Evolutionary conservation across 2,329 filamentous ascomycete genomes (phyloP).

Genomic region (Nannizziopsis barbatae): DNA sequence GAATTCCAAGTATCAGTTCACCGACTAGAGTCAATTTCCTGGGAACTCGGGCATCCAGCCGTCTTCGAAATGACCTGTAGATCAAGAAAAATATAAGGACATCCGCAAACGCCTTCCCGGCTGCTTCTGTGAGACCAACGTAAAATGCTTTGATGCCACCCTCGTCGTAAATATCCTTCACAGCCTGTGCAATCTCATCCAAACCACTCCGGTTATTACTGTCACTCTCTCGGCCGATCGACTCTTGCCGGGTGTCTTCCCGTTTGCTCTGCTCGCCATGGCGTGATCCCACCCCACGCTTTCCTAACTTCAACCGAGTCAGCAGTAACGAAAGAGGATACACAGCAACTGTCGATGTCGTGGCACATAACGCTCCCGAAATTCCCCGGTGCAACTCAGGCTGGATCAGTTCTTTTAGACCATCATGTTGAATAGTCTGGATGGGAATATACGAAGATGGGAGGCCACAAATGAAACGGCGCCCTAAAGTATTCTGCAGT

Average conservation of each 20-base stretch:
- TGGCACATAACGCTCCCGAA: slow-evolving; percentile 66
- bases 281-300: slow-evolving; percentile 40
- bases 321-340: slow-evolving; percentile 77
- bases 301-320: slow-evolving; percentile 70
- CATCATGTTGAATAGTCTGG: slow-evolving; percentile 17
- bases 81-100: slow-evolving; percentile 60
- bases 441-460: not conserved
- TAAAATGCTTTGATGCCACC: slow-evolving; percentile 56
- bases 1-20: slow-evolving; percentile 16
- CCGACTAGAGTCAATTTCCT: not conserved
- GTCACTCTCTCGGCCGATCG: too few relatives aligned
- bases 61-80: not conserved
- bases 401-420: slow-evolving; percentile 39
- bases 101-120: slow-evolving; percentile 48
- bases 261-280: slow-evolving; percentile 14
- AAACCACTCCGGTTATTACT: slow-evolving; percentile 19
- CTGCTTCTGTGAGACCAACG: slow-evolving; percentile 51
- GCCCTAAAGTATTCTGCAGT: not conserved
- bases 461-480: not conserved
- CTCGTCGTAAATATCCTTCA: slow-evolving; percentile 42
- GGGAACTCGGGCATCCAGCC: not conserved
- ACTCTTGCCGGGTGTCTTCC: too few relatives aligned
- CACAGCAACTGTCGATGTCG: slow-evolving; percentile 63
- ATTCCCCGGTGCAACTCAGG: slow-evolving; percentile 71
- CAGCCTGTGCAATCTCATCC: slow-evolving; percentile 26